A percentile compares a stretch with the other conserved stretches of the same genome.
Evolutionary conservation across 257 asterid species (phyloP).

Genomic region (Nemophila menziesii): DNA sequence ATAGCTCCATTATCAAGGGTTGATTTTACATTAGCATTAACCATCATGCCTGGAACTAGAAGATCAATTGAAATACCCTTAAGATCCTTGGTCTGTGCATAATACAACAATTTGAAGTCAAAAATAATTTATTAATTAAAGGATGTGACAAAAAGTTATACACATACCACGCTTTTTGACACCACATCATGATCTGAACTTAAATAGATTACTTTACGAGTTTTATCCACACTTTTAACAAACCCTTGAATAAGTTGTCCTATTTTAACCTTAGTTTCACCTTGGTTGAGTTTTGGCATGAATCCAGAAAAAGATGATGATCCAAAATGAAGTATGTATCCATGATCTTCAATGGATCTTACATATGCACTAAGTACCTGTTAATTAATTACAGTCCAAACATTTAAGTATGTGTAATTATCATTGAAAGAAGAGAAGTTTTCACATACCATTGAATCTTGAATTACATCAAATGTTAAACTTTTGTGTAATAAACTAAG

Average conservation of each 20-base stretch:
- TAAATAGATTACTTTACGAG: constrained; percentile 68
- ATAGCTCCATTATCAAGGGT: constrained; percentile 81
- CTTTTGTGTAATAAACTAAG: constrained; percentile 65
- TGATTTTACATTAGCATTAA: constrained; percentile 77
- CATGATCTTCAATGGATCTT: constrained; percentile 94
- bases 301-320: constrained; percentile 61
- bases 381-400: constrained; percentile 9
- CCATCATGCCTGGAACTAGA: constrained; percentile 98
- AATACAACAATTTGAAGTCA: constrained; percentile 12
- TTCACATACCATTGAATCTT: constrained; percentile 83
- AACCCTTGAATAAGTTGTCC: constrained; percentile 74
- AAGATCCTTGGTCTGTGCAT: constrained; percentile 75
- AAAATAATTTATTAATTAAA: constrained; percentile 6
- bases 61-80: constrained; percentile 90
- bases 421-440: neutral
- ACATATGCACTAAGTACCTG: constrained; percentile 84
- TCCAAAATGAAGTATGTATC: constrained; percentile 80
- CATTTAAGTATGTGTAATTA: too few species aligned
- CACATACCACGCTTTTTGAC: constrained; percentile 76
- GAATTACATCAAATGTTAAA: constrained; percentile 61
- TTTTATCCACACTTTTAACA: constrained; percentile 63
- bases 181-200: constrained; percentile 52
- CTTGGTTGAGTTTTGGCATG: constrained; percentile 42
- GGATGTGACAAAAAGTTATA: constrained; percentile 5
- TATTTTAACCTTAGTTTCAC: constrained; percentile 36